A percentile compares a stretch with the other conserved stretches of the same genome.
phyloP scores from a whole-genome alignment of 2,329 filamentous ascomycete genomes.

The Monilinia aucupariae region DNA sequence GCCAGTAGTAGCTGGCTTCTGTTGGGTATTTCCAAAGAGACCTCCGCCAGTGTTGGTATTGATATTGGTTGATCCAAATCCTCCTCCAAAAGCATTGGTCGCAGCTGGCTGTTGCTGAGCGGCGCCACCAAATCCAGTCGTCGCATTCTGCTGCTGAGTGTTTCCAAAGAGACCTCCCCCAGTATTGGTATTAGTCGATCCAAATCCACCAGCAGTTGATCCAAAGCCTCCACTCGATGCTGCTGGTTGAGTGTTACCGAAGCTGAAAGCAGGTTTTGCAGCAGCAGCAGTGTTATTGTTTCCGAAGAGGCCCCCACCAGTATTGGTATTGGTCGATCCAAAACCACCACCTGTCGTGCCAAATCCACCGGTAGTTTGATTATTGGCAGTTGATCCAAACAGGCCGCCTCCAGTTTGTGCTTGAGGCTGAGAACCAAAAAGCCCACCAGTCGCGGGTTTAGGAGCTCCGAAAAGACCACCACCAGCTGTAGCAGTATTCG shows the following conservation, averaged over 20 bases:
- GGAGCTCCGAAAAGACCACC: conserved; percentile 41
- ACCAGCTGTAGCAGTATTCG: conserved; percentile 33
- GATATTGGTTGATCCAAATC: conserved; percentile 27
- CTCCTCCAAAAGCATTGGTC: conserved; percentile 37
- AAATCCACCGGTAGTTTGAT: conserved; percentile 38
- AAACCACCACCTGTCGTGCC: conserved; percentile 35
- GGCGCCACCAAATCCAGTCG: conserved; percentile 35
- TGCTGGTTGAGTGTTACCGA: conserved; percentile 25
- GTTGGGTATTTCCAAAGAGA: conserved; percentile 37
- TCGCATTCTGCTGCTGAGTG: conserved; percentile 31
- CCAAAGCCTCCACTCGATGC: conserved; percentile 29
- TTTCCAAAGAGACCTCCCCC: conserved; percentile 38
- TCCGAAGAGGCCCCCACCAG: conserved; percentile 30
- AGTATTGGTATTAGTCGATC: conserved; percentile 16
- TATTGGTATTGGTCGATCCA: conserved; percentile 28
- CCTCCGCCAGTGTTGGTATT: conserved; percentile 36
- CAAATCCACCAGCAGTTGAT: conserved; percentile 27
- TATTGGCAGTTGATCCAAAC: conserved; percentile 22
- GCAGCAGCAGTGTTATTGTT: conserved; percentile 36
- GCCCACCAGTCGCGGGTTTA: conserved; percentile 34
- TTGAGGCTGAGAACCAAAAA: conserved; percentile 40
- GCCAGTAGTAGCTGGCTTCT: conserved; percentile 39
- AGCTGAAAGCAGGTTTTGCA: conserved; percentile 37
- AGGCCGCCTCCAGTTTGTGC: conserved; percentile 23
- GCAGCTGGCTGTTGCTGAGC: conserved; percentile 39